These are phyloP conservation scores for Pichia sp. DNA, from an alignment of 1,139 yeast genomes.

Conservation along the genomic window DNA sequence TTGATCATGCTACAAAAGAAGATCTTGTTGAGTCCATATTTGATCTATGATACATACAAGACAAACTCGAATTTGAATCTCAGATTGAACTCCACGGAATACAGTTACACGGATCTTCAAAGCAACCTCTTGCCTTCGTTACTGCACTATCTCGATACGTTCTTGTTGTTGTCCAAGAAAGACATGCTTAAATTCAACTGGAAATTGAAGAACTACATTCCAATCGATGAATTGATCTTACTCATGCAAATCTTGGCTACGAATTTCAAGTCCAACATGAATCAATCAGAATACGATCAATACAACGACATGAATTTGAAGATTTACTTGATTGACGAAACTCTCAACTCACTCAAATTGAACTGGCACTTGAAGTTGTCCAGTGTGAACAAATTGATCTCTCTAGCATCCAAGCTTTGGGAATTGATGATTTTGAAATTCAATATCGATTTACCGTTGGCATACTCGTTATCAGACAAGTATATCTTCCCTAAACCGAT, in stretches of 20 bases:
- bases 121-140: slow-evolving; percentile 56
- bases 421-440: slow-evolving; percentile 23
- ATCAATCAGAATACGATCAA: slow-evolving; percentile 9
- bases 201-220: slow-evolving; percentile 59
- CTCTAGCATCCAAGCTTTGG: slow-evolving; percentile 26
- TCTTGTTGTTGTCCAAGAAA: slow-evolving; percentile 42
- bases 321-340: slow-evolving; percentile 23
- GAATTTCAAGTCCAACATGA: slow-evolving; percentile 43
- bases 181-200: slow-evolving; percentile 45
- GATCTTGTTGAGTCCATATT: slow-evolving; percentile 34
- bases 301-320: slow-evolving; percentile 24
- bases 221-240: slow-evolving; percentile 57
- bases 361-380: slow-evolving; percentile 26
- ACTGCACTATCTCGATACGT: slow-evolving; percentile 56
- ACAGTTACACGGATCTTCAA: slow-evolving; percentile 48
- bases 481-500: slow-evolving; percentile 19
- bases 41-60: slow-evolving; percentile 30
- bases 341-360: slow-evolving; percentile 20
- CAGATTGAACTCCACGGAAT: slow-evolving; percentile 32
- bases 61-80: slow-evolving; percentile 40
- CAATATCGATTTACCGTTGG: slow-evolving; percentile 18
- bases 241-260: slow-evolving; percentile 52
- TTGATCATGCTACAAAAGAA: slow-evolving; percentile 54
- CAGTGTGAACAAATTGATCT: slow-evolving; percentile 24
- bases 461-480: slow-evolving; percentile 22